phyloP scores from a whole-genome alignment of 1,284 basidiomycete genomes.

The Ustilago sp. region DNA sequence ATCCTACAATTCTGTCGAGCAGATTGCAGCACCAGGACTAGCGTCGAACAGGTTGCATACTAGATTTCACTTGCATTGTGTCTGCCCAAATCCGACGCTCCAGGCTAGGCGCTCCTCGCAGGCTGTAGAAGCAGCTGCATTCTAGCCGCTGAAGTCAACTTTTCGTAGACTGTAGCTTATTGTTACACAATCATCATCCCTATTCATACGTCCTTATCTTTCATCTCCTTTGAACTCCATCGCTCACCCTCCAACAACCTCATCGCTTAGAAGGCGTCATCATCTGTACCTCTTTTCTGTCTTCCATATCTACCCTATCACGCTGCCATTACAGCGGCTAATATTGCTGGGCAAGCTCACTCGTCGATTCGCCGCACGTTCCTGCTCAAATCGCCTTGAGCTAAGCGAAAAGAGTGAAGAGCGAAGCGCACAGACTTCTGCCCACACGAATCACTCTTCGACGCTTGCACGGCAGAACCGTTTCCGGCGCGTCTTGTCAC shows the following conservation, averaged over 20 bases:
- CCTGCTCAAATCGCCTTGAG: background rate
- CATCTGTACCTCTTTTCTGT: background rate
- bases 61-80: background rate
- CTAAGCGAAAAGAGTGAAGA: background rate
- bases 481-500: background rate
- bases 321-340: background rate
- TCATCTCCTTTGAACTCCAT: too few species aligned
- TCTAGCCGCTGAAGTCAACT: too few species aligned
- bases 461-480: background rate
- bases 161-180: background rate
- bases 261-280: too few species aligned
- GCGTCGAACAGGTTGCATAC: background rate
- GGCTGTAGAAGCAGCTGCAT: background rate
- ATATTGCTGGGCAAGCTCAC: background rate
- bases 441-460: background rate
- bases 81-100: background rate
- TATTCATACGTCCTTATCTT: too few species aligned
- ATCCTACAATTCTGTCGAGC: background rate
- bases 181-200: too few species aligned
- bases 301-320: background rate
- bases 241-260: too few species aligned
- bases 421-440: slow-evolving; percentile 5
- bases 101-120: background rate
- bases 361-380: background rate
- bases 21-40: background rate